Base-by-base conservation (phyloP, 2,329 filamentous ascomycete species). In the Hypocreales sp. region DNA sequence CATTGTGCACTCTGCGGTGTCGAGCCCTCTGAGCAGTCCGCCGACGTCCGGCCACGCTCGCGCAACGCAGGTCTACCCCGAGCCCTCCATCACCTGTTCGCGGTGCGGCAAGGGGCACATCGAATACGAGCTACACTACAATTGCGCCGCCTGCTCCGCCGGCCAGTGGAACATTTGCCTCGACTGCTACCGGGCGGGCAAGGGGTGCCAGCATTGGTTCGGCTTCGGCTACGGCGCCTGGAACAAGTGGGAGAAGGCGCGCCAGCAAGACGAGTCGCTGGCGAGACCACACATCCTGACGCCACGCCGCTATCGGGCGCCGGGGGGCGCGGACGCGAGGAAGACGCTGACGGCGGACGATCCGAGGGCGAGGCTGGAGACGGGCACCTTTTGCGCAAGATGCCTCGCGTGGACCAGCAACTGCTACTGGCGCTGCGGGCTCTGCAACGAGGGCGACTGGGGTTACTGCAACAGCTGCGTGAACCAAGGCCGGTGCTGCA, bases 381-480 rank as follows among this genome's bases (percentile, higher is more conserved):
- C 69, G 28, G 87, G 87, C 13, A 74, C 81, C 5, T 94, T 94
- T 49, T 95, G 87, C 47, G 72, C 78, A 20, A 66, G 67, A 25
- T 94, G 87, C 47, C 58, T 66, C 12, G 60, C 67, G 1, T 79
- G 72, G 58, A 67, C 82, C 0, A 86, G 92, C 41, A 68, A 77
- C 27, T 90, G 82, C 51, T 92, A 81, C 51, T 95, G 86, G 87
- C 75, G 80, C 35, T 95, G 87, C 48, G 72, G 79, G 32, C 50
- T 65, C 15, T 95, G 87, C 54, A 93, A 93, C 41, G 74, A 90
- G 35, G 87, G 83, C 5, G 86, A 92, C 44, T 95, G 86, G 86
- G 87, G 87, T 0, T 94, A 82, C 47, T 95, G 87, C 53, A 83
- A 86, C 40, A 58, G 65, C 33, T 95, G 87, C 38, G 82, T 93